A percentile compares a stretch with the other conserved stretches of the same genome.
Evolutionary conservation across 2,329 filamentous ascomycete species (phyloP).

Genomic region (Chalara sp.): DNA sequence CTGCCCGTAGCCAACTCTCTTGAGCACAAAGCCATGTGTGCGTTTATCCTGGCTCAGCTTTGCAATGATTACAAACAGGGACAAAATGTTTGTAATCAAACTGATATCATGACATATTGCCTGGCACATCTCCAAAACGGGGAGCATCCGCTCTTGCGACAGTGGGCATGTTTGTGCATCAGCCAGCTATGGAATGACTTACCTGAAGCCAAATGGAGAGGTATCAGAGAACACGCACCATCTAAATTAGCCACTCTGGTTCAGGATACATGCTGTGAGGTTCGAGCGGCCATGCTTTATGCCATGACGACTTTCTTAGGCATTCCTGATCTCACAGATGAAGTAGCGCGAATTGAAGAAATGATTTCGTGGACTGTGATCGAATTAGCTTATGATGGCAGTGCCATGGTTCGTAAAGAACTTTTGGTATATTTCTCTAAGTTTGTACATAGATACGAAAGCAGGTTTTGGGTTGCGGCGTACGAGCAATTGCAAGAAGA

Average conservation of each 20-base stretch:
- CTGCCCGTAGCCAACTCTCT: slow-evolving; percentile 83
- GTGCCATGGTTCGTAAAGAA: slow-evolving; percentile 89
- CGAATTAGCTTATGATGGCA: slow-evolving; percentile 89
- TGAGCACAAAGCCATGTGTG: slow-evolving; percentile 98
- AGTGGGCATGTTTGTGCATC: slow-evolving; percentile 94
- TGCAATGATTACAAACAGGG: slow-evolving; percentile 93
- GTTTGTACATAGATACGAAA: slow-evolving; percentile 84
- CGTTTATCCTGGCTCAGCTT: slow-evolving; percentile 94
- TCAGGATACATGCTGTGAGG: slow-evolving; percentile 84
- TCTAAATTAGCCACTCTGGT: slow-evolving; percentile 72
- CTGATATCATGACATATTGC: slow-evolving; percentile 85
- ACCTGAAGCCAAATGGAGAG: slow-evolving; percentile 89
- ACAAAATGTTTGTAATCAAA: slow-evolving; percentile 83
- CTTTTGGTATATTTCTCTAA: slow-evolving; percentile 88
- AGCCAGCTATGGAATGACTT: slow-evolving; percentile 92
- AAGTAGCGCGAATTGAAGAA: slow-evolving; percentile 87
- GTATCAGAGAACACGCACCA: slow-evolving; percentile 79
- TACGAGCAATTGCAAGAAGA: slow-evolving; percentile 89
- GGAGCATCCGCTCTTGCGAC: slow-evolving; percentile 80
- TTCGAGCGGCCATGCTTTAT: slow-evolving; percentile 86
- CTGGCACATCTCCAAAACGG: slow-evolving; percentile 76
- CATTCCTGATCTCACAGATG: slow-evolving; percentile 85
- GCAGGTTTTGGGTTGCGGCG: slow-evolving; percentile 84
- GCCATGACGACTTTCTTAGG: slow-evolving; percentile 91
- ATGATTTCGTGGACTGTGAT: slow-evolving; percentile 82